These are phyloP conservation scores for Kuraishia ogatae DNA, from an alignment of 805 yeast species.

Conservation along the genomic window DNA sequence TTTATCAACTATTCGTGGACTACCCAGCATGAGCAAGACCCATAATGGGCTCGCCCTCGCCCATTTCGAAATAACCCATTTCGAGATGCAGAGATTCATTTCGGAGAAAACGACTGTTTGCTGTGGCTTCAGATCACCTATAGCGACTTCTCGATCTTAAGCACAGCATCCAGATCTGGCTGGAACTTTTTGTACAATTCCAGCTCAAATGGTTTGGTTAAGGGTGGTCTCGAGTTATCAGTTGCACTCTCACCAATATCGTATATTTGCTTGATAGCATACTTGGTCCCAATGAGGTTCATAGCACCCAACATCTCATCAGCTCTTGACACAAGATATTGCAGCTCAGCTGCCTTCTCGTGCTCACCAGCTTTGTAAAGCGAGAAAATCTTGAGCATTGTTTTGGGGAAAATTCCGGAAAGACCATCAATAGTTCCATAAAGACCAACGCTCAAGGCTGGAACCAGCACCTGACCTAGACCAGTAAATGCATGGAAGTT, in stretches of 20 bases:
- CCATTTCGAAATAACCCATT: too few species aligned
- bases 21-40: too few species aligned
- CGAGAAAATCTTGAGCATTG: slow-evolving; percentile 30
- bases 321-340: slow-evolving; percentile 31
- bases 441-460: slow-evolving; percentile 35
- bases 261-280: slow-evolving; percentile 15
- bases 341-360: slow-evolving; percentile 31
- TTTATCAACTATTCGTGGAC: too few species aligned
- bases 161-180: slow-evolving; percentile 4
- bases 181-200: slow-evolving; percentile 20
- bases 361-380: slow-evolving; percentile 29
- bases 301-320: slow-evolving; percentile 33
- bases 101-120: too few species aligned
- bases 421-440: slow-evolving; percentile 45
- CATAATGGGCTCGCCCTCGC: too few species aligned
- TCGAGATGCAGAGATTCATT: too few species aligned
- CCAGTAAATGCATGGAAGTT: slow-evolving; percentile 41
- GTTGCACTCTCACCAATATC: slow-evolving; percentile 17
- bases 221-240: slow-evolving; percentile 36
- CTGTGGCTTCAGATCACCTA: too few species aligned
- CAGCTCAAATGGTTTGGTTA: slow-evolving; percentile 24
- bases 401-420: slow-evolving; percentile 42
- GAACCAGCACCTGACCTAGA: slow-evolving; percentile 40
- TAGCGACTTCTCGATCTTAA: slow-evolving; percentile 6
- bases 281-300: slow-evolving; percentile 22